Base-by-base conservation (phyloP, 148 eudicot species). In the Rhododendron henanense region DNA sequence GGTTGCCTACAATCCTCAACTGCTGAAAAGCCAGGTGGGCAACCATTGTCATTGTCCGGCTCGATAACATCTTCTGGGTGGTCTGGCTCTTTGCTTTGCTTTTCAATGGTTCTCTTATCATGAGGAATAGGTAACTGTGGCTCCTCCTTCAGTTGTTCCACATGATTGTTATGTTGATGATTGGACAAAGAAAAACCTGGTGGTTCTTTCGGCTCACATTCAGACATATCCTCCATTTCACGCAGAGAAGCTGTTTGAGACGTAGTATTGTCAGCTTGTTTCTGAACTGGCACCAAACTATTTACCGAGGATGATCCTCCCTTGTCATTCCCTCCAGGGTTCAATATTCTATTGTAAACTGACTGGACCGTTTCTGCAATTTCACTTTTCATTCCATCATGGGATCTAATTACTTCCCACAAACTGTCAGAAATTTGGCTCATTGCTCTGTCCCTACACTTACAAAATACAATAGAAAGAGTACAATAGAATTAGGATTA, bases 341-440 rank as follows among this genome's bases (percentile, higher is more conserved):
- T 91, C 78, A 87, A 82, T 55, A 94, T 89, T 89, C 91, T 90
- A 69, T 87, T 87, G 84, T 94, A 96, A 53, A 94, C 93, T 14
- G 92, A 92, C 76, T 92, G 92, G 33, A 96, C 97, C 11, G 97
- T 92, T 83, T 94, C 96, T 71, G 78, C 87, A 74, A 96, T 96
- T 89, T 96, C 98, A 81, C 71, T 79, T 85, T 91, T 90, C 92
- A 96, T 91, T 59, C 92, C 93, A 84, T 94, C 96, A 37, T 85
- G 85, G 75, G 97, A 93, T 88, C 93, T 88, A 37, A 95, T 96
- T 59, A 94, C 88, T 88, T 91, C 91, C 98, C 98, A 96, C 71
- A 96, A 47, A 73, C 91, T 88, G 86, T 95, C 96, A 71, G 98
- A 96, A 75, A 95, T 89, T 86, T 93, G 94, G 84, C 78, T 87